Percentiles rank a stretch among this genome's conserved stretches.
phyloP scores from a whole-genome alignment of 1,139 yeast genomes.

The Eremothecium cymbalariae region DNA sequence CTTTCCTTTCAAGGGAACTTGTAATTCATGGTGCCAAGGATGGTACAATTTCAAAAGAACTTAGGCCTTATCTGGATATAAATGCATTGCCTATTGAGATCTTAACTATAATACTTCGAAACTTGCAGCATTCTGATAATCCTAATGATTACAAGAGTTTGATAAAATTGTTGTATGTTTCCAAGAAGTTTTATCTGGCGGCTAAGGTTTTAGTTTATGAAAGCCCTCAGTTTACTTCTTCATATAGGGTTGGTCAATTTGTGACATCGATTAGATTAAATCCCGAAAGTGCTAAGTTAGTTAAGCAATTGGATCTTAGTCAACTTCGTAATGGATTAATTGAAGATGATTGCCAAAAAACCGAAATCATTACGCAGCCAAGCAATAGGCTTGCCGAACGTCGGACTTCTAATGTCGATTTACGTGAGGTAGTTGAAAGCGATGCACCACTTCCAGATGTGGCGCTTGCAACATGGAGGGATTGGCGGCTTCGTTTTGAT shows the following conservation, averaged over 20 bases:
- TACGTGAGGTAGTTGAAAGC: neutral
- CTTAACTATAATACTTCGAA: too few relatives aligned
- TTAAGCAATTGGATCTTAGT: slow-evolving; percentile 52
- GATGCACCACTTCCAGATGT: slow-evolving; percentile 13
- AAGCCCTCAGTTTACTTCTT: slow-evolving; percentile 50
- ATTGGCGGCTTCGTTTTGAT: slow-evolving; percentile 71
- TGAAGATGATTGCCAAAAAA: slow-evolving; percentile 30
- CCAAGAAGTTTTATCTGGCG: slow-evolving; percentile 42
- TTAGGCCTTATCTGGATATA: slow-evolving; percentile 14
- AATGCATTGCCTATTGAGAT: slow-evolving; percentile 28
- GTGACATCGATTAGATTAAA: slow-evolving; percentile 53
- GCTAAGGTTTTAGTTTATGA: slow-evolving; percentile 49
- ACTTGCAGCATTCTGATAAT: slow-evolving; percentile 18
- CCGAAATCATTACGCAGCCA: neutral
- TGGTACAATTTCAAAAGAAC: too few relatives aligned
- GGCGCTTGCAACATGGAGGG: slow-evolving; percentile 74
- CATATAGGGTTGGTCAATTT: slow-evolving; percentile 72
- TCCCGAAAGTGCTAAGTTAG: slow-evolving; percentile 47
- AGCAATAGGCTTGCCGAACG: too few relatives aligned
- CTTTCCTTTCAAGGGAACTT: too few relatives aligned
- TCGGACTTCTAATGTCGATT: neutral
- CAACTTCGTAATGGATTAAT: slow-evolving; percentile 40
- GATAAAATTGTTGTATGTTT: slow-evolving; percentile 42
- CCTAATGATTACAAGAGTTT: slow-evolving; percentile 30
- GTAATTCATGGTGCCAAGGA: too few relatives aligned